Base-by-base conservation (phyloP, 495 filamentous ascomycete genomes). In the Pyrenopolyporus hunteri region DNA sequence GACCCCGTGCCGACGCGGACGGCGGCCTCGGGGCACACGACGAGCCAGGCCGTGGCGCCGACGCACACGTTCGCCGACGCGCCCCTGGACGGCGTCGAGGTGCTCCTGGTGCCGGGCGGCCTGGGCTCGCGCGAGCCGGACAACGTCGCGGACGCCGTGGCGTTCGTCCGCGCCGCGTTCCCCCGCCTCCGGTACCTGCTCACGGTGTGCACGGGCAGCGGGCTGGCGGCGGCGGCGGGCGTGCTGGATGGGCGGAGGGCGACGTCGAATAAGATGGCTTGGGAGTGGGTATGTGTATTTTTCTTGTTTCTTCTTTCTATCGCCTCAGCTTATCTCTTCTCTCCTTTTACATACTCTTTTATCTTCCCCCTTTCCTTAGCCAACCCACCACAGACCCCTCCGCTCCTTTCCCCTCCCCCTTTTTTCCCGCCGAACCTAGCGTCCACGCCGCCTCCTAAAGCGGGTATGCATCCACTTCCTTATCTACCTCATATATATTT, bases 71-170 rank as follows among this genome's bases (percentile, higher is more conserved):
- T 84, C 63, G 59, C 53, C 9, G 71, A 64, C 11, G 70, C 9
- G 26, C 26, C 74, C 2, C 78, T 77, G 0, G 63, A 74, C 11
- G 73, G 72, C 20, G 66, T 90, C 4, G 87, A 92, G 37, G 80
- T 89, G 7, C 77, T 91, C 3, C 67, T 91, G 39, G 73, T 92
- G 2, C 88, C 87, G 0, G 89, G 89, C 3, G 89, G 89, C 0
- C 8, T 71, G 1, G 88, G 88, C 16, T 71, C 76, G 3, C 78
- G 83, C 1, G 53, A 70, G 6, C 62, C 74, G 8, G 55, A 48
- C 11, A 72, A 73, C 42, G 66, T 80, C 10, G 52, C 48, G 5
- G 63, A 62, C 6, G 67, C 77, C 5, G 74, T 83, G 25, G 66
- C 73, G 0, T 88, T 79, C 55, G 65, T 89, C 54, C 59, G 49